Conservation (phyloP, 139 green algal species). For the Picocystis salinarum region DNA sequence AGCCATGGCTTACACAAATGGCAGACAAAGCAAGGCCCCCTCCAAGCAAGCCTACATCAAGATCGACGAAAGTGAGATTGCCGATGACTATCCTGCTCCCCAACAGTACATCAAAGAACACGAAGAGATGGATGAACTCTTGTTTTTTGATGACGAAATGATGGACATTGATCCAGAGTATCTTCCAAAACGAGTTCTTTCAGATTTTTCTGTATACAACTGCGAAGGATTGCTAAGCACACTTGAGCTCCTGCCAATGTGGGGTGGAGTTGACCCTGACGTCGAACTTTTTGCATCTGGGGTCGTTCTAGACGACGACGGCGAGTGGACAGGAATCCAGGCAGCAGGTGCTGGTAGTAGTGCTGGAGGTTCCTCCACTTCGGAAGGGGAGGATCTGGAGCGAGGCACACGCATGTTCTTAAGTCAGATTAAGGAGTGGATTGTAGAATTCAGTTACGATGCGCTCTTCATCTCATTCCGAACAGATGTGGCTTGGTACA, state of each 20-base stretch:
- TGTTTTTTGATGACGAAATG: slow-evolving; percentile 63
- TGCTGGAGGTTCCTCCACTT: too few relatives aligned
- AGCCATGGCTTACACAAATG: slow-evolving; percentile 5
- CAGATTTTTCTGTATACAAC: slow-evolving; percentile 17
- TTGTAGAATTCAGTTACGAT: slow-evolving; percentile 64
- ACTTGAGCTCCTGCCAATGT: slow-evolving; percentile 84
- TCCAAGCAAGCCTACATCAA: slow-evolving; percentile 64
- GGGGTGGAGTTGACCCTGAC: slow-evolving; percentile 52
- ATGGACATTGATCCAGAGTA: slow-evolving; percentile 36
- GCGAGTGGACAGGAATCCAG: slow-evolving; percentile 37
- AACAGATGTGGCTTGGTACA: slow-evolving; percentile 81
- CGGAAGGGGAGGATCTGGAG: too few relatives aligned
- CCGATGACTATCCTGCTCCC: slow-evolving; percentile 79
- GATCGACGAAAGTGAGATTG: slow-evolving; percentile 78
- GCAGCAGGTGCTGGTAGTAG: slow-evolving; percentile 1
- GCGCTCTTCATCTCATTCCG: slow-evolving; percentile 76
- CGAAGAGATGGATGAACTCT: slow-evolving; percentile 74
- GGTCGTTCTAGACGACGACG: slow-evolving; percentile 53
- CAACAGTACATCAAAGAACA: slow-evolving; percentile 41
- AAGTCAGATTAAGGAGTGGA: slow-evolving; percentile 78
- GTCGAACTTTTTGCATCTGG: slow-evolving; percentile 67
- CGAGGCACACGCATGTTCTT: slow-evolving; percentile 69
- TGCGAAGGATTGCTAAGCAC: slow-evolving; percentile 12
- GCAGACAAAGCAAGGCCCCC: slow-evolving; percentile 2
- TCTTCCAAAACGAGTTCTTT: slow-evolving; percentile 31